Conservation (phyloP, 257 asterid species). For the Echium plantagineum region DNA sequence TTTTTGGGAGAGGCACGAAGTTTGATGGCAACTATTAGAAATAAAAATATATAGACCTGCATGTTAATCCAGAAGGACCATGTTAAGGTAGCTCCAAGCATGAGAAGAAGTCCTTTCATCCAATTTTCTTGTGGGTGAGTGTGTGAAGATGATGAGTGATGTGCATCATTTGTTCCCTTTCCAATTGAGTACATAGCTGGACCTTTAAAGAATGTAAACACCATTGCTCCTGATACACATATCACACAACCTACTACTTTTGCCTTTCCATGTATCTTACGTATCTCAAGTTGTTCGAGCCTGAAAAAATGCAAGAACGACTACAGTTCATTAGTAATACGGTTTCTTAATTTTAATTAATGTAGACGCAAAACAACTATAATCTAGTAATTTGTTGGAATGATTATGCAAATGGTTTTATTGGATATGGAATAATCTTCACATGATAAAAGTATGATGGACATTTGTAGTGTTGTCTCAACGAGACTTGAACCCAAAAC, state of each 20-base stretch:
- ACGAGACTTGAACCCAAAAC: no score
- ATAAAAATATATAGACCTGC: slow-evolving; percentile 36
- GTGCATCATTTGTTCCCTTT: slow-evolving; percentile 7
- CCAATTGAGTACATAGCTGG: slow-evolving; percentile 23
- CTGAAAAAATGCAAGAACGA: no score
- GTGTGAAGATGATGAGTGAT: slow-evolving; percentile 5
- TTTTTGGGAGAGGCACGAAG: no score
- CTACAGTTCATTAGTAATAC: no score
- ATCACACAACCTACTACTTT: slow-evolving; percentile 38
- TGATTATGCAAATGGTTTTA: background rate
- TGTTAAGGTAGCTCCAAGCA: slow-evolving; percentile 28
- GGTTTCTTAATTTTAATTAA: no score
- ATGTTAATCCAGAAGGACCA: slow-evolving; percentile 50
- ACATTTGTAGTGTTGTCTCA: no score
- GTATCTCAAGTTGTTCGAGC: slow-evolving; percentile 35
- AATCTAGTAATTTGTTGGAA: background rate
- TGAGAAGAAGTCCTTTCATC: slow-evolving; percentile 50
- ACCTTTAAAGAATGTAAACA: slow-evolving; percentile 46
- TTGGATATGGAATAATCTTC: no score
- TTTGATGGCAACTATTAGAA: no score
- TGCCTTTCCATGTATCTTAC: slow-evolving; percentile 38
- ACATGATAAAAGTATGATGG: no score
- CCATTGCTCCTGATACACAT: slow-evolving; percentile 41
- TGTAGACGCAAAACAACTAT: no score
- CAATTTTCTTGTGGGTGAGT: slow-evolving; percentile 31